Base-by-base conservation (phyloP, 768 basidiomycete genomes). In the Leccinellum albellum region DNA sequence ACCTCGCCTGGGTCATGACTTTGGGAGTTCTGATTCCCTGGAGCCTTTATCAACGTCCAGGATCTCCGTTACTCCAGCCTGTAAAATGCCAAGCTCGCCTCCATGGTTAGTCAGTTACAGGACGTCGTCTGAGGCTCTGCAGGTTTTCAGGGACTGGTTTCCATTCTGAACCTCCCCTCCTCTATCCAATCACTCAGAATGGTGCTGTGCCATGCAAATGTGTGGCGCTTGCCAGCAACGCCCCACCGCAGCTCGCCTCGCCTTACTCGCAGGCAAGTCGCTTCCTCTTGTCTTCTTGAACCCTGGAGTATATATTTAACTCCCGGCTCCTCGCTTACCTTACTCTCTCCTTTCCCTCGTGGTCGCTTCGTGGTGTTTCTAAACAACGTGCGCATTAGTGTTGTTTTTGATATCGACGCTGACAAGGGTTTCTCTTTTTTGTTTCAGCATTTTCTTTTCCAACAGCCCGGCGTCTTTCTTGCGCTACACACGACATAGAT, bases 241-340 rank as follows among this genome's bases (percentile, higher is more conserved):
- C 55, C 46, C 56, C 20, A 26, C 52, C 63, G 53, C 65, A 62
- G 66, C 48, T 55, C 33, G 66, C 66, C 60, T 62, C 60, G 54
- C 66, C 51, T 58, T 31, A 8, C 40, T 45, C 62, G 13, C 35
- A 20, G 13, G 44, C 47, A 28, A 32, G 48, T 3, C 47, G 1
- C 54, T 58, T 15, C 45, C 23, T 6, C 57, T 63, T 45, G 47
- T 46, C 29, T 31, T 23, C 21, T 26, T 3, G n/a, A 28, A 56
- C 61, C 64, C 55, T 65, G 33, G 42, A 21, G 20, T 46, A 21
- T 40, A 12, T 66, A 68, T 63, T 58, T 66, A 58, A 56, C 40
- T 12, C 58, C 31, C 31, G 23, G 6, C 29, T 6, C 26, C 4
- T 44, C 45, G 53, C 21, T 17, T 40, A 2, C 31, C 23, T 29